Conservation (phyloP, 73 alveolate species). For the Halteria grandinella region DNA sequence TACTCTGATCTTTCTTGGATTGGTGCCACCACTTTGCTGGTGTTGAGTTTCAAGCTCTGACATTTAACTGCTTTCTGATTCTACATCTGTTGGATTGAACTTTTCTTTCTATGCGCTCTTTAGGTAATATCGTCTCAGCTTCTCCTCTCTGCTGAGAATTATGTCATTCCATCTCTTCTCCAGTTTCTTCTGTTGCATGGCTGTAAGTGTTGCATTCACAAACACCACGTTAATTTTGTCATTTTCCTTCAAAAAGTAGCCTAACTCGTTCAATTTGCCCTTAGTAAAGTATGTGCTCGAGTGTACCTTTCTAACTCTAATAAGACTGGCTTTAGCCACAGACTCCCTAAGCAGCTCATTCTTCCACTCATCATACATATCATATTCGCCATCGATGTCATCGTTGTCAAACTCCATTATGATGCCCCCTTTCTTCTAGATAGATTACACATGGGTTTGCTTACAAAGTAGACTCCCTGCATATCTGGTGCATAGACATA, state of each 20-base stretch:
- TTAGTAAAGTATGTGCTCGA: slow-evolving; percentile 74
- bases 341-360: slow-evolving; percentile 66
- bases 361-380: slow-evolving; percentile 81
- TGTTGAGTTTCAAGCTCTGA: slow-evolving; percentile 63
- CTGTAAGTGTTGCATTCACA: slow-evolving; percentile 75
- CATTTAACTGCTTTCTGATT: slow-evolving; percentile 18
- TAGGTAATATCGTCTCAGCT: slow-evolving; percentile 45
- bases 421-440: slow-evolving; percentile 62
- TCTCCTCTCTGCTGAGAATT: slow-evolving; percentile 56
- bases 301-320: slow-evolving; percentile 69
- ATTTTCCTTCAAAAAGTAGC: slow-evolving; percentile 68
- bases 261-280: slow-evolving; percentile 82
- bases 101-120: slow-evolving; percentile 57
- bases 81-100: slow-evolving; percentile 62
- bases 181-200: slow-evolving; percentile 79
- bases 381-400: slow-evolving; percentile 56
- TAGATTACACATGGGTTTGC: neutral
- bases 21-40: slow-evolving; percentile 10
- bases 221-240: slow-evolving; percentile 72
- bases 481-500: slow-evolving; percentile 64
- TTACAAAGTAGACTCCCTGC: slow-evolving; percentile 70
- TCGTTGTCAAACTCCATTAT: slow-evolving; percentile 45
- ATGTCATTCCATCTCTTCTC: slow-evolving; percentile 77
- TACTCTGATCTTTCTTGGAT: slow-evolving; percentile 68
- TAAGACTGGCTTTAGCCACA: slow-evolving; percentile 76